Base-by-base conservation (phyloP, 495 filamentous ascomycete genomes). In the Hypoxylon lienhwacheense region DNA sequence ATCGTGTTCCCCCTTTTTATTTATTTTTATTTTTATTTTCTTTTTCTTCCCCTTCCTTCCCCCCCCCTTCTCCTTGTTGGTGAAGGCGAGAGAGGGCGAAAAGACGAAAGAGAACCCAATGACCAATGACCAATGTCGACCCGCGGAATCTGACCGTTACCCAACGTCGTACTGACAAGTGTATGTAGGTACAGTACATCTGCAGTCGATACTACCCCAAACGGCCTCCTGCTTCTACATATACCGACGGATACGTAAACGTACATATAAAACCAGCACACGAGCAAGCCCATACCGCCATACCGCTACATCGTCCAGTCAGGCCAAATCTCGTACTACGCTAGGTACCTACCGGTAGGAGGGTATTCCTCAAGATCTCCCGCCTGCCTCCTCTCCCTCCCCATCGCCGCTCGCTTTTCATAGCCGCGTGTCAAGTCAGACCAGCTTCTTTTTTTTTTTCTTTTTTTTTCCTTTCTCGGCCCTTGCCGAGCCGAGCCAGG, bases 221-320 rank as follows among this genome's bases (percentile, higher is more conserved):
- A 34, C 57, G 57, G 57, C 21, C 34, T 46, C 33, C 40, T 16
- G 45, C 57, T 41, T 39, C 28, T 59, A 37, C 55, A 53, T 59
- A 53, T 59, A 53, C 25, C 21, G 15, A 46, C 25, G 24, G 25
- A 32, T 59, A 59, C 49, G 36, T 59, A 39, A 49, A 47, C 41
- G 44, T 59, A 53, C 55, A 48, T 50, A 34, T 17, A 49, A 14
- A 31, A 49, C 36, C 46, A 44, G 28, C 42, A 26, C 14, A 34
- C 28, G 8, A 45, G n/a, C 40, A 45, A 33, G 14, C 39, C 12
- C 7, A 28, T n/a, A 47, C 32, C n/a, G 20, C 22, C 46, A 41
- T 32, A 31, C 24, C 24, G 24, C n/a, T 29, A 22, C n/a, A n/a
- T 21, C 24, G 29, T 14, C 33, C 3, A 46, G 40, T 8, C 17